Percentiles rank a stretch among this genome's conserved stretches.
phyloP scores from a whole-genome alignment of 305 asterid genomes.

The Striga hermonthica region DNA sequence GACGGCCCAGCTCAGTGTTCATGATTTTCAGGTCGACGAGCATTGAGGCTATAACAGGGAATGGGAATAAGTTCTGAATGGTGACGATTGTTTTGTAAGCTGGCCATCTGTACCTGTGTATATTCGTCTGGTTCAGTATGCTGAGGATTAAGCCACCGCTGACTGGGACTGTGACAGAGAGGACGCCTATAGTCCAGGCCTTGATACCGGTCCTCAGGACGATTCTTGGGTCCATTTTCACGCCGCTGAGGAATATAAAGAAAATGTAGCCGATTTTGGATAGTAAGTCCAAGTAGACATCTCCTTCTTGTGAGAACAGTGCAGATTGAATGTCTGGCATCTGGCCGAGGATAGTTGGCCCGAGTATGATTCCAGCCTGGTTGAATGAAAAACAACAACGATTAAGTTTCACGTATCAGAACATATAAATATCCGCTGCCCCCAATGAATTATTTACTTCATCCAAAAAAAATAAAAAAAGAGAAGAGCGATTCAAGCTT shows the following conservation, averaged over 20 bases:
- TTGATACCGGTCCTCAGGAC: constrained; percentile 62
- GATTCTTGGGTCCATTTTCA: constrained; percentile 77
- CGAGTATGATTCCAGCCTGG: constrained; percentile 83
- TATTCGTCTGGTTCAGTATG: neutral
- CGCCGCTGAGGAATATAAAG: constrained; percentile 77
- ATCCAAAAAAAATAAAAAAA: constrained; percentile 5
- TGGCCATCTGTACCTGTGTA: constrained; percentile 49
- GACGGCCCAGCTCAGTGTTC: constrained; percentile 94
- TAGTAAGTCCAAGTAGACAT: constrained; percentile 54
- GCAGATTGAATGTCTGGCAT: constrained; percentile 12
- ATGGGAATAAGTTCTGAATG: constrained; percentile 54
- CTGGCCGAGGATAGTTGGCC: constrained; percentile 64
- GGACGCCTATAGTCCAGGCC: constrained; percentile 78
- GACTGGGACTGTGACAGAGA: constrained; percentile 52
- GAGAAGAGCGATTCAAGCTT: constrained; percentile 26
- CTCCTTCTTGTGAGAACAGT: constrained; percentile 64
- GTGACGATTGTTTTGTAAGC: constrained; percentile 39
- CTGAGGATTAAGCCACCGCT: constrained; percentile 32
- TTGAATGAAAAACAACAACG: constrained; percentile 3
- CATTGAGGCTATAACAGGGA: constrained; percentile 75
- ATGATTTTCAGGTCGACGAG: constrained; percentile 82
- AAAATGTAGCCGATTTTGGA: constrained; percentile 75
- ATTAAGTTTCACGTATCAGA: neutral
- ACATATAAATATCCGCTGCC: constrained; percentile 1
- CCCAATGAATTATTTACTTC: neutral